Base-by-base conservation (phyloP, 108 stramenopile species). In the Nitzschia sp. region DNA sequence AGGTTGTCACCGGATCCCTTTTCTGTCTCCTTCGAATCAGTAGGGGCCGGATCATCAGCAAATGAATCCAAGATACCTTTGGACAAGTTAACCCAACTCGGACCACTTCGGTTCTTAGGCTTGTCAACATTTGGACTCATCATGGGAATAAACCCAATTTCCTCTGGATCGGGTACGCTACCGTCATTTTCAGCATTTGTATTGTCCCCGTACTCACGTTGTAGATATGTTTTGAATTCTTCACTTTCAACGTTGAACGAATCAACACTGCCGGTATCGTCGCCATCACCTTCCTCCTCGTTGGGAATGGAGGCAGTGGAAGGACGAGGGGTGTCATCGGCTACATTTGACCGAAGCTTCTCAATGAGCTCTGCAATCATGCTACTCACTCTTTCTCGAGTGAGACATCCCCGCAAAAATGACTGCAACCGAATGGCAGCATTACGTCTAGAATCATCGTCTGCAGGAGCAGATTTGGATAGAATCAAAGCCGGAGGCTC, bases 341-440 rank as follows among this genome's bases (percentile, higher is more conserved):
- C 5, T 5, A 34, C 29, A 34, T 48, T 15, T 48, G 46, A 2
- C 21, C 44, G 21, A 12, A 72, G 15, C 1, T 56, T 55, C 5
- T 53, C 52, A 53, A 72, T 72, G 24, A 64, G 21, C 11, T 44
- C 43, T 8, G 25, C 48, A 55, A 72, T 62, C 71, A 72, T 72
- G 38, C 48, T 46, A 7, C 41, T 57, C 12, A 64, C 56, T 12
- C 26, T 43, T 41, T 51, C 39, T 24, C 71, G 41, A 14, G 52
- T 34, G 43, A 72, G 29, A 48, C 17, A 44, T 21, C 63, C 71
- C 10, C 71, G 53, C 39, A 56, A 10, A 40, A 72, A 64, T 8
- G 71, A 41, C 39, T 72, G 71, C 37, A 72, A 14, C 20, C 41
- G n/a, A 20, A 72, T 43, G 19, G 25, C 54, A 53, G 12, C 64